Percentiles rank a stretch among this genome's conserved stretches.
Conservation (phyloP, 116 monocot species). For the Posidonia oceanica region DNA sequence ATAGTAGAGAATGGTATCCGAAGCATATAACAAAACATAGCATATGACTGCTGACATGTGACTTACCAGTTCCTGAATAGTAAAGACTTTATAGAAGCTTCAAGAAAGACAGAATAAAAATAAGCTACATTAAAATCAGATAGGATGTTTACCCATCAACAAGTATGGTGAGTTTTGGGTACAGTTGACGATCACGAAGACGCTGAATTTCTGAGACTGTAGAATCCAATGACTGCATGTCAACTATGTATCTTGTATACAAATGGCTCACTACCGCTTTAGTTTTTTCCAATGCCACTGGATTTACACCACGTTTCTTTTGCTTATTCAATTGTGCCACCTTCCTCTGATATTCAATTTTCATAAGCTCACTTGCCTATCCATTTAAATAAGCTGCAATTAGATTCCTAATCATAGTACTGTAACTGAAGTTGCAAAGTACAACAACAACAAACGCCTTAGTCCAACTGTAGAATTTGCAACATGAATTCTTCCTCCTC, state of each 20-base stretch:
- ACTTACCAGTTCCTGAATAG: neutral
- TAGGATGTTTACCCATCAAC: constrained; percentile 50
- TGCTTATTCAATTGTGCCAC: constrained; percentile 70
- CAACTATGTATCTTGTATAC: constrained; percentile 92
- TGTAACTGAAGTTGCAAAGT: neutral
- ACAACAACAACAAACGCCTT: too few species aligned
- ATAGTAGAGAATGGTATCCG: too few species aligned
- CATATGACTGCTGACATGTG: too few species aligned
- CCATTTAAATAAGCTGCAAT: constrained; percentile 3
- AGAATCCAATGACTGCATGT: constrained; percentile 96
- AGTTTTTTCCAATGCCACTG: constrained; percentile 70
- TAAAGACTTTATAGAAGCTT: neutral
- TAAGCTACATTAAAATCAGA: too few species aligned
- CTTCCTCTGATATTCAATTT: constrained; percentile 93
- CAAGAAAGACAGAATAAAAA: neutral
- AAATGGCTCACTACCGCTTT: constrained; percentile 93
- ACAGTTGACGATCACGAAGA: constrained; percentile 73
- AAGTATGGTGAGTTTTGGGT: constrained; percentile 58
- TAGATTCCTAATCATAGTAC: constrained; percentile 2
- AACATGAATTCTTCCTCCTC: too few species aligned
- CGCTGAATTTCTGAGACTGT: constrained; percentile 89
- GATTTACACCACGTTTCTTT: constrained; percentile 50
- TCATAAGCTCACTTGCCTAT: constrained; percentile 83
- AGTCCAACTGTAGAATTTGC: too few species aligned
- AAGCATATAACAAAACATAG: too few species aligned